A percentile compares a stretch with the other conserved stretches of the same genome.
Conservation (phyloP, 2,329 filamentous ascomycete genomes). For the Cyphellophora europaea region DNA sequence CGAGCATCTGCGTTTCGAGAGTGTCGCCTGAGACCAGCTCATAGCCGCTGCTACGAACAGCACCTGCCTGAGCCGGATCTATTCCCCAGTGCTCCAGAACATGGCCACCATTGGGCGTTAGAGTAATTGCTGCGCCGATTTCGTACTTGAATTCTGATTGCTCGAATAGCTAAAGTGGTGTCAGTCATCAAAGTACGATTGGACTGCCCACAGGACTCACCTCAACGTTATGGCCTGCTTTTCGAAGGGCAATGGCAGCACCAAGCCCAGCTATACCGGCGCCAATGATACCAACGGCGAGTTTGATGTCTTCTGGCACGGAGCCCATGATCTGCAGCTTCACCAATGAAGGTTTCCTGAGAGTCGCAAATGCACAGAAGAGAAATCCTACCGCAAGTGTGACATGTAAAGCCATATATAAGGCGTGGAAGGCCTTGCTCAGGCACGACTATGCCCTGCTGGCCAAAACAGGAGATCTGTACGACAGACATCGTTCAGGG, state of each 20-base stretch:
- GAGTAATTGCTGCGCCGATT: constrained; percentile 22
- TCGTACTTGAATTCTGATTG: constrained; percentile 21
- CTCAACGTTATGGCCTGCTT: constrained; percentile 23
- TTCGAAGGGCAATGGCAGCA: constrained; percentile 22
- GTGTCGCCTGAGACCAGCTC: constrained; percentile 10
- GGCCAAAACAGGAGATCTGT: no score
- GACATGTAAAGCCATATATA: no score
- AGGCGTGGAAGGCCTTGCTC: no score
- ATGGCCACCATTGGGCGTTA: constrained; percentile 22
- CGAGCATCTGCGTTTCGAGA: constrained; percentile 17
- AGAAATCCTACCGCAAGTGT: no score
- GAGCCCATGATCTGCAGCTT: no score
- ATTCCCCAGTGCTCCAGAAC: constrained; percentile 22
- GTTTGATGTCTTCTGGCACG: background rate
- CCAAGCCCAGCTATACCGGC: constrained; percentile 24
- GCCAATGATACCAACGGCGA: constrained; percentile 18
- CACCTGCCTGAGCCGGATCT: constrained; percentile 16
- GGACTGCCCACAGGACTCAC: constrained; percentile 11
- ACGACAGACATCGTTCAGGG: no score
- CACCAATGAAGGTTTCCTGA: no score
- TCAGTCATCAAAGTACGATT: background rate
- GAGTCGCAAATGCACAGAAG: no score
- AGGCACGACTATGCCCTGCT: no score
- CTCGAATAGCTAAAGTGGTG: constrained; percentile 19
- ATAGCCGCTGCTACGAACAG: constrained; percentile 14